A percentile compares a stretch with the other conserved stretches of the same genome.
Evolutionary conservation across 1,139 yeast genomes (phyloP).

Genomic region (Zhuliangozyma blackwelliae): DNA sequence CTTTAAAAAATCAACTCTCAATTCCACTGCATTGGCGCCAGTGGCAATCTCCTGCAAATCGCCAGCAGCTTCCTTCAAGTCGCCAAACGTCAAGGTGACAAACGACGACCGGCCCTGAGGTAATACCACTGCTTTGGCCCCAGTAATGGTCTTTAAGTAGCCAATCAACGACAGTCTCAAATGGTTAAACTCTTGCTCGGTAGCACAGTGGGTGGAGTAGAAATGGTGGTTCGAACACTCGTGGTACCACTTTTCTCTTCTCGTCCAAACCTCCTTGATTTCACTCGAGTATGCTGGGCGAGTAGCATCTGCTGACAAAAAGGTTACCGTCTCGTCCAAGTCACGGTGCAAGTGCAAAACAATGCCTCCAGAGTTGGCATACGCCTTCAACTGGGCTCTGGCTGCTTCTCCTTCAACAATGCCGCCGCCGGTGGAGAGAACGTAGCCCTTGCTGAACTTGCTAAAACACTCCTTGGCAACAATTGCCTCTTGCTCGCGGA

Average conservation of each 20-base stretch:
- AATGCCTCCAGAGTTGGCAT: constrained; percentile 57
- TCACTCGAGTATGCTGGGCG: constrained; percentile 87
- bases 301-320: constrained; percentile 69
- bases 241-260: constrained; percentile 76
- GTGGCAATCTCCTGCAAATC: constrained; percentile 47
- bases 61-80: constrained; percentile 38
- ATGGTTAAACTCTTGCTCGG: constrained; percentile 49
- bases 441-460: constrained; percentile 51
- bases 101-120: constrained; percentile 63
- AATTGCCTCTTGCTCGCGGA: constrained; percentile 65
- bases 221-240: constrained; percentile 78
- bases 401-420: constrained; percentile 76
- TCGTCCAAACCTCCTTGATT: constrained; percentile 74
- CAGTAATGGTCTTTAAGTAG: constrained; percentile 63
- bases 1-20: constrained; percentile 70
- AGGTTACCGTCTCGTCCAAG: constrained; percentile 71
- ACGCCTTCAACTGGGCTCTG: constrained; percentile 56
- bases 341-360: constrained; percentile 91
- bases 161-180: constrained; percentile 57
- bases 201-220: constrained; percentile 69
- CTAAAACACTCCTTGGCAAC: constrained; percentile 51
- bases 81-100: constrained; percentile 64
- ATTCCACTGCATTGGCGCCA: constrained; percentile 80
- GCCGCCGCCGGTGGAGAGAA: constrained; percentile 96
- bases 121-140: constrained; percentile 37